Evolutionary conservation across 2,329 filamentous ascomycete genomes (phyloP), one percentile per base, ranked within the genome.

Genomic region (Atkinsonella texensis): DNA sequence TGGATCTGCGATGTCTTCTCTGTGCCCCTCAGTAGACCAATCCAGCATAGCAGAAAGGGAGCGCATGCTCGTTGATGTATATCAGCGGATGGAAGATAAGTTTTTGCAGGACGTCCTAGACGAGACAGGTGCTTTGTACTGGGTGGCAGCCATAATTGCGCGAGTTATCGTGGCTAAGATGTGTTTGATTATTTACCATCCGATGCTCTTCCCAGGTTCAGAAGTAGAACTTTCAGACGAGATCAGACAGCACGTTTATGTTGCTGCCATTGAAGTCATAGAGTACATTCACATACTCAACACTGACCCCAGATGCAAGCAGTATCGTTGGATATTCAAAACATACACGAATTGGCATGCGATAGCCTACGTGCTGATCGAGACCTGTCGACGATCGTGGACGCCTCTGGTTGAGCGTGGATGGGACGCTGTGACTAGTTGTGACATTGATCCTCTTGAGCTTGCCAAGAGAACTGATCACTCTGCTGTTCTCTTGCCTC

Each of bases 161-260:
- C 79, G 85, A 10, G 72, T 91, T 33, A 81, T 90, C 55, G 79
- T 89, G 68, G 82, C 83, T 46, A 91, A 89, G 66, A 81, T 89
- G 72, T 87, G 83, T 70, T 74, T 93, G 38, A 76, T 89, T 54
- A 76, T 88, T 2, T 86, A 91, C 60, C 83, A 91, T 58, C 85
- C 86, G 0, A 75, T 84, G 59, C 80, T 85, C 33, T 77, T 81
- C 49, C 74, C 75, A 35, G 76, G 80, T 28, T 73, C 75, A 10
- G 74, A 73, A n/a, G 66, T 72, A 9, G 74, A 72, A 28, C 70
- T 85, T 8, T 76, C 80, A 0, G 74, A 78, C 48, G 81, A 83
- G 46, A 79, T 80, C 9, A 79, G 81, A 52, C 79, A 88, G 55
- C 81, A 81, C 52, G 72, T 90, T 1, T 87, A 89, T 62, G 69